Percentiles rank a stretch among this genome's conserved stretches.
Evolutionary conservation across 164 flowering plant genomes (phyloP).

Genomic region (Malania oleifera): DNA sequence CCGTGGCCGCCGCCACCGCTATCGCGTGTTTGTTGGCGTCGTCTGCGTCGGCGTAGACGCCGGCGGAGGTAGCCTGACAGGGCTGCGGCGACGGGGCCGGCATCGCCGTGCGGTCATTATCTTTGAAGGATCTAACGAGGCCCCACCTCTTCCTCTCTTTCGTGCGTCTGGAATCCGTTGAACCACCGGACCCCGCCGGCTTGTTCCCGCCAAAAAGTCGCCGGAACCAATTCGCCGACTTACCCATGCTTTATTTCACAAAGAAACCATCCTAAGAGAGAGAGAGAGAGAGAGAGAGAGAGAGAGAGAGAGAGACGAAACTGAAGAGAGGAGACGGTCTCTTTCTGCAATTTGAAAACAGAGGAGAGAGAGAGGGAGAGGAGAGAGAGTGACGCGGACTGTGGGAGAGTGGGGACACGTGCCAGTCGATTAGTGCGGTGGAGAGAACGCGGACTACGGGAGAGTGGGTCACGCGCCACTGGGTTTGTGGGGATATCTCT

Average conservation of each 20-base stretch:
- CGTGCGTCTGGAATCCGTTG: slow-evolving; percentile 10
- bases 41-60: slow-evolving; percentile 6
- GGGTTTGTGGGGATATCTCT: no score
- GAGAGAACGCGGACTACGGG: no score
- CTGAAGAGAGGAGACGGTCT: no score
- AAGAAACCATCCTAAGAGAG: neutral
- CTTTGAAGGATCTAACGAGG: slow-evolving; percentile 24
- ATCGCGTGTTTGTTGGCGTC: slow-evolving; percentile 81
- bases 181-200: slow-evolving; percentile 1
- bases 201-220: slow-evolving; percentile 45
- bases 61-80: neutral
- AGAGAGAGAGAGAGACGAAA: no score
- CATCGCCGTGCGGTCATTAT: neutral
- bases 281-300: slow-evolving; percentile 2
- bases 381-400: neutral
- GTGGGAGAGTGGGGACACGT: no score
- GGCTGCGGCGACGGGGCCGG: slow-evolving; percentile 2
- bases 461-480: no score
- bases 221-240: slow-evolving; percentile 44
- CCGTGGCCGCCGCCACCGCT: slow-evolving; percentile 89
- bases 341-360: no score
- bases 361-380: slow-evolving; percentile 1
- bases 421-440: no score
- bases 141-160: slow-evolving; percentile 38
- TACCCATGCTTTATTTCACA: slow-evolving; percentile 33